Base-by-base conservation (phyloP, 2,329 filamentous ascomycete species). In the Ustilaginoidea virens region DNA sequence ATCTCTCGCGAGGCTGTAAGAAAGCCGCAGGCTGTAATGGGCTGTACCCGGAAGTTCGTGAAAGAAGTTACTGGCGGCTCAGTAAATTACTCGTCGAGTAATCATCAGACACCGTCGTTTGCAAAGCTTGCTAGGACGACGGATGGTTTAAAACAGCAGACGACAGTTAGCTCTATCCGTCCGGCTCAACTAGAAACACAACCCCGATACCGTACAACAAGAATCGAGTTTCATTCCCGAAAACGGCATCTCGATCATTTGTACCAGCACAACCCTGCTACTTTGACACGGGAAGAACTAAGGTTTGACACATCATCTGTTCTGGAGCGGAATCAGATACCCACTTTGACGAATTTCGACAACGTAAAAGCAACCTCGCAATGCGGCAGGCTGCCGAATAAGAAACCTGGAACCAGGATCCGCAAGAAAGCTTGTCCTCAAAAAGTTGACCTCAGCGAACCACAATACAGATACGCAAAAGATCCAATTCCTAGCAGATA, bases 151-250 rank as follows among this genome's bases (percentile, higher is more conserved):
- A 31, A 22, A 19, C 8, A 17, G 8, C 5, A 16, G 9, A 24
- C 15, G 23, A 17, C 21, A 17, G 18, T 21, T 22, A 19, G 15
- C 5, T 20, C 27, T 11, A 28, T 23, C 16, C 36, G 67, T 29
- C 66, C 65, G 13, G 71, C 70, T 5, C 69, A 73, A 36, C 49
- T 76, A 7, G 71, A 76, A 41, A 57, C 52, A 17, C 51, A 56
- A 7, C 55, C 58, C 19, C 33, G 42, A 2, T 46, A 51, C 18
- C 48, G 47, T 23, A 42, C 45, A 8, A 45, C 40, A 14, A 46
- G 46, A 6, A 43, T 51, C 25, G 51, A 48, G 7, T 73, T 76
- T 35, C 51, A 58, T 28, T 50, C 53, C 4, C 59, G 54, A 15
- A 76, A 75, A 43, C 63, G 52, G 36, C 48, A 55, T 7, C 49